phyloP scores from a whole-genome alignment of 306 rosid genomes.

The Dryas octopetala region DNA sequence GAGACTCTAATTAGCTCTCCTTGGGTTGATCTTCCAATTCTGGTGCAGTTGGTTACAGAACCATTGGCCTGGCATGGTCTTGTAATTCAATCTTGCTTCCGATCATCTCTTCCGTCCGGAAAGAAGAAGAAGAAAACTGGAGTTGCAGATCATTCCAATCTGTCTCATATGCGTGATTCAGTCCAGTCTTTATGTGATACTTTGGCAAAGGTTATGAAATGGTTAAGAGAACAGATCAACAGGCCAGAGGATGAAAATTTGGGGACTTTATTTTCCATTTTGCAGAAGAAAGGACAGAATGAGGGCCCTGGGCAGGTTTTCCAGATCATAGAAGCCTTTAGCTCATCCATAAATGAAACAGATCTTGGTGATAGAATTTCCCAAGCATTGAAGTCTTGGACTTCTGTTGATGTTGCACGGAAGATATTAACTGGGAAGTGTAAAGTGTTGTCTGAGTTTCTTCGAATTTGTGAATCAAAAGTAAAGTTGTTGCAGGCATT shows the following conservation, averaged over 20 bases:
- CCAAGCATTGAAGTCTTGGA: constrained; percentile 74
- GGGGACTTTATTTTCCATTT: constrained; percentile 49
- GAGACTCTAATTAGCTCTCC: constrained; percentile 52
- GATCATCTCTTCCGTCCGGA: constrained; percentile 72
- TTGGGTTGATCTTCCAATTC: constrained; percentile 47
- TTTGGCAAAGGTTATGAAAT: constrained; percentile 57
- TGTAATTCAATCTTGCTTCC: constrained; percentile 71
- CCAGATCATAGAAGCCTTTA: constrained; percentile 44
- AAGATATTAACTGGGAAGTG: constrained; percentile 70
- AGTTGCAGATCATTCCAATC: constrained; percentile 41
- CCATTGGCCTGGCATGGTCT: constrained; percentile 96
- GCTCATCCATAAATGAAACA: constrained; percentile 38
- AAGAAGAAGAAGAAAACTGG: constrained; percentile 92
- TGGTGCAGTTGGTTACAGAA: constrained; percentile 76
- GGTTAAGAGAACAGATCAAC: constrained; percentile 56
- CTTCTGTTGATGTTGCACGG: constrained; percentile 63
- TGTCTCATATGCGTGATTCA: constrained; percentile 50
- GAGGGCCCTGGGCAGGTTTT: constrained; percentile 78
- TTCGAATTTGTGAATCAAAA: constrained; percentile 64
- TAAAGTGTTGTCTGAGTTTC: constrained; percentile 52
- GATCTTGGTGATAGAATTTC: constrained; percentile 63
- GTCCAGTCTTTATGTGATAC: constrained; percentile 47
- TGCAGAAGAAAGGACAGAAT: constrained; percentile 43
- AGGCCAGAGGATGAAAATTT: constrained; percentile 60
- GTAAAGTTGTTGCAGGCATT: constrained; percentile 48